Percentiles rank a stretch among this genome's conserved stretches.
phyloP scores from a whole-genome alignment of 176 grass and related monocot genomes.

The Musa beccarii region DNA sequence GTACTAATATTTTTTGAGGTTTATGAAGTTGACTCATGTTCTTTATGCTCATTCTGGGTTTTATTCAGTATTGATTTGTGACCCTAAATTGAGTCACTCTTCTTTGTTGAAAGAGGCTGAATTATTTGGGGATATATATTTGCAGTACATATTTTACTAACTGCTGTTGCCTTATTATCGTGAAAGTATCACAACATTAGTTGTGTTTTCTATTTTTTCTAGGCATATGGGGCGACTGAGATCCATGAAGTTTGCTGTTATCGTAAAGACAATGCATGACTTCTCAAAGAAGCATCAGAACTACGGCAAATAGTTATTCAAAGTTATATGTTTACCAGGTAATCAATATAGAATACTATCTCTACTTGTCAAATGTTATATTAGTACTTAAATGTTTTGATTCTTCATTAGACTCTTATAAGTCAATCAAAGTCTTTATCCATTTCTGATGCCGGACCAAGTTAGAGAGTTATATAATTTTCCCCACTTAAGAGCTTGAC shows the following conservation, averaged over 20 bases:
- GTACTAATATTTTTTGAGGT: too few relatives aligned
- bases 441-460: too few relatives aligned
- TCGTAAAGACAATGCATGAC: constrained; percentile 70
- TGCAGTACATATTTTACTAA: not conserved
- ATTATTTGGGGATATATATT: not conserved
- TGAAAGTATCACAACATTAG: not conserved
- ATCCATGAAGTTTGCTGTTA: constrained; percentile 52
- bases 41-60: not conserved
- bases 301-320: constrained; percentile 42
- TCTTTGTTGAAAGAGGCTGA: not conserved
- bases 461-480: too few relatives aligned
- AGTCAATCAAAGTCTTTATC: too few relatives aligned
- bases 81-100: not conserved
- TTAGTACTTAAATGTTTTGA: too few relatives aligned
- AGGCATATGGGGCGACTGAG: constrained; percentile 87
- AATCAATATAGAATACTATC: not conserved
- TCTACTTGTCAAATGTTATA: too few relatives aligned
- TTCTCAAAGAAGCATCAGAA: constrained; percentile 92
- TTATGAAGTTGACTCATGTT: not conserved
- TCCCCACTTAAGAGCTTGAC: too few relatives aligned
- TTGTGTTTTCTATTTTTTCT: constrained; percentile 15
- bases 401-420: too few relatives aligned
- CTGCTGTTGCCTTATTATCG: not conserved
- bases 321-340: not conserved
- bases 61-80: not conserved